A percentile compares a stretch with the other conserved stretches of the same genome.
phyloP scores from a whole-genome alignment of 495 filamentous ascomycete genomes.

The Penicillium alfredii region DNA sequence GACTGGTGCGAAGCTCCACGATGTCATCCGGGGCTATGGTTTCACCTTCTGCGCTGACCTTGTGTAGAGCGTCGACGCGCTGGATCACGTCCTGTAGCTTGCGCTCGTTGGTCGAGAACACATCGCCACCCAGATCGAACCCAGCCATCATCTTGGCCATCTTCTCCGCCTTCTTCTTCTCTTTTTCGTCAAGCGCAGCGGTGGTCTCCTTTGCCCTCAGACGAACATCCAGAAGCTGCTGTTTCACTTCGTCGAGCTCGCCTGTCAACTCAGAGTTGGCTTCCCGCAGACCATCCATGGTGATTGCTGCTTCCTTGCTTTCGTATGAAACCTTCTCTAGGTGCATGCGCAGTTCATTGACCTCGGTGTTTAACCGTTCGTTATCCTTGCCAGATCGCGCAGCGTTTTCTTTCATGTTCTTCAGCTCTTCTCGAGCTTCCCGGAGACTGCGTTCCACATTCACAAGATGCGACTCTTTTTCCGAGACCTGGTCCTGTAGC shows the following conservation, averaged over 20 bases:
- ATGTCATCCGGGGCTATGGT: conserved; percentile 76
- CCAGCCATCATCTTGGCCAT: conserved; percentile 99
- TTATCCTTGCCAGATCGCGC: conserved; percentile 77
- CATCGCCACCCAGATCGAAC: conserved; percentile 84
- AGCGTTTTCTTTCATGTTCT: conserved; percentile 74
- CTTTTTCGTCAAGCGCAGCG: conserved; percentile 86
- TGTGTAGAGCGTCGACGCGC: conserved; percentile 70
- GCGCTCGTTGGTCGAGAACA: conserved; percentile 86
- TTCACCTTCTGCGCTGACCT: conserved; percentile 69
- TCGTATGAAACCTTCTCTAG: conserved; percentile 92
- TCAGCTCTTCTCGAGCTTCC: conserved; percentile 77
- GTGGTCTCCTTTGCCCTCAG: conserved; percentile 93
- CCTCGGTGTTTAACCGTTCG: conserved; percentile 72
- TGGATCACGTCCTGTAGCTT: conserved; percentile 75
- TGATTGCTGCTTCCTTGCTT: conserved; percentile 92
- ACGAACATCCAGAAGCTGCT: conserved; percentile 89
- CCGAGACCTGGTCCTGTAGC: conserved; percentile 89
- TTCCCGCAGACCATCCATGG: conserved; percentile 95
- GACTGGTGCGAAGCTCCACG: conserved; percentile 62
- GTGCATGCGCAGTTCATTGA: conserved; percentile 92
- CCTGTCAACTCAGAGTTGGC: conserved; percentile 86
- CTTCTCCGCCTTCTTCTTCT: conserved; percentile 95
- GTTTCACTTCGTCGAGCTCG: conserved; percentile 93
- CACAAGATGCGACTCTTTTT: conserved; percentile 78
- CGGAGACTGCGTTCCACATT: conserved; percentile 70